Evolutionary conservation across 805 yeast species (phyloP).

Genomic region (Starmera dryadoides): DNA sequence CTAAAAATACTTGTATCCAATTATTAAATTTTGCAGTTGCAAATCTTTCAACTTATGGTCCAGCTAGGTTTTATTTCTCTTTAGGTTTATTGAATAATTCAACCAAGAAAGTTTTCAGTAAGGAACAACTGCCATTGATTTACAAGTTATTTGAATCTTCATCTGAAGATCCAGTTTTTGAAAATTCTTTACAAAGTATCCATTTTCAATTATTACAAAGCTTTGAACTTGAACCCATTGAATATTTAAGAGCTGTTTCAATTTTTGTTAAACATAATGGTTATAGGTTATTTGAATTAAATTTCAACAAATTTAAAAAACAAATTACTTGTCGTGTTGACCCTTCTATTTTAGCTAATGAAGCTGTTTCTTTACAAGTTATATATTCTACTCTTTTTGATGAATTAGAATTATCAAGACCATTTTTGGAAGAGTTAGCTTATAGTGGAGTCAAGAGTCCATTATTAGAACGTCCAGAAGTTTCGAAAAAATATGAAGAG

Average conservation of each 20-base stretch:
- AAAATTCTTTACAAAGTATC: constrained; percentile 42
- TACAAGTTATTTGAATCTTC: constrained; percentile 28
- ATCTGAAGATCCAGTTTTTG: constrained; percentile 47
- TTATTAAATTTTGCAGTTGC: constrained; percentile 40
- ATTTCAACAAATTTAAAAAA: constrained; percentile 5
- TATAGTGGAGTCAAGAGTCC: constrained; percentile 9
- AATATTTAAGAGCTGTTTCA: constrained; percentile 12
- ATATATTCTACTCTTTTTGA: constrained; percentile 19
- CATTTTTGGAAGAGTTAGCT: constrained; percentile 23
- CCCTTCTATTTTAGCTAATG: background rate
- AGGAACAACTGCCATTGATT: constrained; percentile 24
- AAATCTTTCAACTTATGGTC: constrained; percentile 52
- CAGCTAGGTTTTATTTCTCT: constrained; percentile 56
- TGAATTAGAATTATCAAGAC: constrained; percentile 5
- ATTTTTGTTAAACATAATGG: constrained; percentile 23
- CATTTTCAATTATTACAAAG: constrained; percentile 38
- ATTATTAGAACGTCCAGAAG: background rate
- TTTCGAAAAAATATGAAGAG: constrained; percentile 12
- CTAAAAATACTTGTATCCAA: constrained; percentile 20
- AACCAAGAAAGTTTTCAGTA: constrained; percentile 13
- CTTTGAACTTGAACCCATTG: constrained; percentile 22
- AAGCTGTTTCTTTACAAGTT: constrained; percentile 13
- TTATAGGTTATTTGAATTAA: constrained; percentile 23
- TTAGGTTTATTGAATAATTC: constrained; percentile 54
- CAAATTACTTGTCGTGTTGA: background rate